Evolutionary conservation across 1,284 basidiomycete species (phyloP).

Genomic region (Cystobasidium sp.): DNA sequence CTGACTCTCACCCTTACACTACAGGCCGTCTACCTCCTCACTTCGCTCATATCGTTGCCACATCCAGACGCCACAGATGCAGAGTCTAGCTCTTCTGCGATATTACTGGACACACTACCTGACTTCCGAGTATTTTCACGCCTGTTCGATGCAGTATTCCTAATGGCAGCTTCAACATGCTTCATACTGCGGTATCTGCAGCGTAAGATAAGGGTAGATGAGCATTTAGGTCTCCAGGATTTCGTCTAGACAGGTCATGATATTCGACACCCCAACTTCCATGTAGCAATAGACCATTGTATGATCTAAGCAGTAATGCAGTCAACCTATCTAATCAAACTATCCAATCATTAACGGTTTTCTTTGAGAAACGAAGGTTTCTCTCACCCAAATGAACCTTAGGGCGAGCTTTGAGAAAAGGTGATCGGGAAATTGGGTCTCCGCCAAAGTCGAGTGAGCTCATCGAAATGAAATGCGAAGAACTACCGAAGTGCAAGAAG

Average conservation of each 20-base stretch:
- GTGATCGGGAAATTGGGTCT: not conserved
- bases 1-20: not conserved
- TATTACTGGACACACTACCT: conserved; percentile 57
- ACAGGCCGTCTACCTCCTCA: conserved; percentile 59
- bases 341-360: no score
- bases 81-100: conserved; percentile 32
- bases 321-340: no score
- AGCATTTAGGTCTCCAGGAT: conserved; percentile 43
- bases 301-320: no score
- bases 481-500: not conserved
- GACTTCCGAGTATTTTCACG: conserved; percentile 58
- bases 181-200: conserved; percentile 50
- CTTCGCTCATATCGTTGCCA: conserved; percentile 59
- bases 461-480: conserved; percentile 3
- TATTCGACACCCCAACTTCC: not conserved
- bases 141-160: conserved; percentile 58
- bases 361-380: not conserved
- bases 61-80: conserved; percentile 52
- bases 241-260: conserved; percentile 23
- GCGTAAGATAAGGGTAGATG: conserved; percentile 50
- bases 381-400: not conserved
- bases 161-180: conserved; percentile 54
- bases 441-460: conserved; percentile 8
- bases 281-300: conserved; percentile 18
- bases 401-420: not conserved